Evolutionary conservation across 1,284 basidiomycete genomes (phyloP), one percentile per base, ranked within the genome.

Genomic region (Leccinum fallax): DNA sequence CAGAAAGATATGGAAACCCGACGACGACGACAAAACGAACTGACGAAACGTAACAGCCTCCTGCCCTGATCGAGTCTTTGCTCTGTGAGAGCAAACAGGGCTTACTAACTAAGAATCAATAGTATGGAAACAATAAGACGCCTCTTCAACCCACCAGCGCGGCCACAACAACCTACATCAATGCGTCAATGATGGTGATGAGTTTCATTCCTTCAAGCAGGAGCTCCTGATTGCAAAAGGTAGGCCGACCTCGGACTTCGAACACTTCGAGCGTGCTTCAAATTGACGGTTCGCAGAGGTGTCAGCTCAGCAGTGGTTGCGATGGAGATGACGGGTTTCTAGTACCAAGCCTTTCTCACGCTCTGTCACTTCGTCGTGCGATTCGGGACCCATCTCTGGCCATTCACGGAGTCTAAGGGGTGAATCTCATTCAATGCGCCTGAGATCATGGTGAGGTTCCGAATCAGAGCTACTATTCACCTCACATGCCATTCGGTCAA

Each of bases 361-460:
- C 5, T 19, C 40, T 43, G 40, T 43, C 40, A 19, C 38, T 40
- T 40, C 38, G 9, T 10, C 80, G 86, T 58, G 84, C 87, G 30
- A 77, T 88, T 26, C 84, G 82, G 26, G 86, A n/a, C 85, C 1
- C 80, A 86, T 11, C 86, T 89, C 69, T 69, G 85, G 54, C 84
- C 85, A 1, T 88, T 87, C 67, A 81, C 82, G 43, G 80, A 77
- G 24, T 26, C 24, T 26, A 26, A 26, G 24, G 24, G 56, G 77
- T 77, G 51, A 51, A 76, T 88, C 46, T 88, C 86, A 28, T 81
- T 80, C 64, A 86, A 85, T 83, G 63, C 49, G 78, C 67, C 24
- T 24, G 34, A 5, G 21, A 46, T 32, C 21, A 30, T 19, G 38
- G 34, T 9, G 7, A 76, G 38, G 38, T 13, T 38, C 36, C 10